phyloP scores from a whole-genome alignment of 2,329 filamentous ascomycete species.

The Arthrobotrys megalospora region DNA sequence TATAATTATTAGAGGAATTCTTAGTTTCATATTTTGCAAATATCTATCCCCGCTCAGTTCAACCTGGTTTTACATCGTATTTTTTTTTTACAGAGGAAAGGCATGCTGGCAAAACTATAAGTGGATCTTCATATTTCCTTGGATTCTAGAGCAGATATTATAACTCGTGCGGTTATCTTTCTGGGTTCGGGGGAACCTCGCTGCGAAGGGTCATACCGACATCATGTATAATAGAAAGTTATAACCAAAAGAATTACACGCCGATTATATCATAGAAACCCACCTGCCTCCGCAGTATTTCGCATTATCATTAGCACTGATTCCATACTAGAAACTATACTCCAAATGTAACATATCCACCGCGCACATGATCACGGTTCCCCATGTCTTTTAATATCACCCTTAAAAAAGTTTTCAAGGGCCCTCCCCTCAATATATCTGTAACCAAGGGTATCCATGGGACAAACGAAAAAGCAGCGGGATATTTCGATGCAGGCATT shows the following conservation, averaged over 20 bases:
- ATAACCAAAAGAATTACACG: slow-evolving; percentile 1
- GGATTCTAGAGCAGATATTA: neutral
- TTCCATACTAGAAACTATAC: too few relatives aligned
- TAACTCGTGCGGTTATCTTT: slow-evolving; percentile 13
- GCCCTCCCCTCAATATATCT: slow-evolving; percentile 32
- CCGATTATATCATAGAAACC: neutral
- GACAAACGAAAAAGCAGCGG: slow-evolving; percentile 19
- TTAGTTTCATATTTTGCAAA: slow-evolving; percentile 6
- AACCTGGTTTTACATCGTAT: neutral
- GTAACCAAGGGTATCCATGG: slow-evolving; percentile 39
- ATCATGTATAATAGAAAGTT: slow-evolving; percentile 22
- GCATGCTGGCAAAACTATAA: neutral
- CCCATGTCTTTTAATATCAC: neutral
- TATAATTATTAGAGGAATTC: slow-evolving; percentile 34
- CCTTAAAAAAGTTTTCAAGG: neutral
- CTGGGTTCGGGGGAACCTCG: neutral
- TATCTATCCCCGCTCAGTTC: neutral
- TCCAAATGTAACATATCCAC: slow-evolving; percentile 1
- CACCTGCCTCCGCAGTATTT: neutral
- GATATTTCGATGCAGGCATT: slow-evolving; percentile 8
- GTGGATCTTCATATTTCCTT: neutral
- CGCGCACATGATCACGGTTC: slow-evolving; percentile 8
- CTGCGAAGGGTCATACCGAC: neutral
- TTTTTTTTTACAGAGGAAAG: neutral
- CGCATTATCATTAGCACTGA: neutral